Base-by-base conservation (phyloP, 1,284 basidiomycete genomes). In the Melanopsichium pennsylvanicum region DNA sequence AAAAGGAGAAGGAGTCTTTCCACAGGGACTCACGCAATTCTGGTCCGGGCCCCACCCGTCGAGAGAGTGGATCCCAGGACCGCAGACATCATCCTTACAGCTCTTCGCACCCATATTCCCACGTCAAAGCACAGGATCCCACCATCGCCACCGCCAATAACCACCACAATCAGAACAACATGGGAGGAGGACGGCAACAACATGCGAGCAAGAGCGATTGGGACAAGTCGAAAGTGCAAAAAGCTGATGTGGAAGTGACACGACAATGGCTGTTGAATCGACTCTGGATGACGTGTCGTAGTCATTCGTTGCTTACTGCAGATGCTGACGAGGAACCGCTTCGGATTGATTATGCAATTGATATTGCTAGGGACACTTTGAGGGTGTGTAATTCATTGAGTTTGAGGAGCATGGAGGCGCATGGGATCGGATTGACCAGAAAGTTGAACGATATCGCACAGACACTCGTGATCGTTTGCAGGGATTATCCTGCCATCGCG, bases 361-460 rank as follows among this genome's bases (percentile, higher is more conserved):
- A 72, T 43, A 70, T 75, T 26, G 74, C 73, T 3, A 49, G 71
- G n/a, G 59, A 68, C 36, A 72, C 64, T 18, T 34, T 72, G n/a
- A 51, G 68, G 3, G 60, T 75, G 6, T 75, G 73, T 60, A 67
- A 70, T 50, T 54, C 56, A 21, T 56, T 75, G 10, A 50, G 56
- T 11, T 46, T 74, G 12, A 41, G 64, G 2, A 48, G 58, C 15
- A 75, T 75, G 74, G 74, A 75, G 37, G 74, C 70, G 29, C 74
- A 75, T 33, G 74, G 74, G 10, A 67, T 75, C 23, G 74, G 74
- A 2, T 41, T 74, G 12, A 66, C 69, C 7, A 43, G 69, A 5
- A 75, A 75, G 35, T 50, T 75, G 23, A 74, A 74, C 58, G 74
- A 75, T 40, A 72, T 75, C 16, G 74, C 74, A 6, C 64, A 68